Conservation (phyloP, 352 stramenopile species). For the Globisporangium splendens region DNA sequence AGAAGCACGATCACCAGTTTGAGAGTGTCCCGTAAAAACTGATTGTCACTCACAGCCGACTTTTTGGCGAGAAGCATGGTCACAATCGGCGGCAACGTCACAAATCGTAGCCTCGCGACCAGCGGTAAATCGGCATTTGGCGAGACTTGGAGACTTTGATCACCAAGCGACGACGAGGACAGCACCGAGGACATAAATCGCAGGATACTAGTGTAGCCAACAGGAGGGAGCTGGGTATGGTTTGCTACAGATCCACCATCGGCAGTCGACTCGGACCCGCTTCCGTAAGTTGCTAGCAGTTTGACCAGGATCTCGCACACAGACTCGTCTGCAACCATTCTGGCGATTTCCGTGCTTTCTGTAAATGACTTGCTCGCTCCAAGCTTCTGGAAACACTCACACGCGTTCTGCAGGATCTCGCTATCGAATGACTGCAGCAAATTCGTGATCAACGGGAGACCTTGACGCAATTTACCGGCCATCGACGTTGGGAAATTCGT, state of each 20-base stretch:
- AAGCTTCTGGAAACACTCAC: constrained; percentile 44
- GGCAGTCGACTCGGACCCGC: constrained; percentile 1
- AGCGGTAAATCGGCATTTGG: not conserved
- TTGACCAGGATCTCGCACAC: constrained; percentile 33
- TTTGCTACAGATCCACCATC: not conserved
- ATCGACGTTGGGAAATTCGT: constrained; percentile 31
- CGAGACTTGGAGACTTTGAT: not conserved
- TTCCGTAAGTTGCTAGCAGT: constrained; percentile 27
- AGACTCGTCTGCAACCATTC: constrained; percentile 38
- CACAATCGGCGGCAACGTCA: constrained; percentile 40
- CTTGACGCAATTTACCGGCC: constrained; percentile 26
- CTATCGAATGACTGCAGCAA: constrained; percentile 48
- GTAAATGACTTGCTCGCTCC: constrained; percentile 40
- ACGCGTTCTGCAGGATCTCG: constrained; percentile 56
- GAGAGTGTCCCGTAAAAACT: constrained; percentile 49
- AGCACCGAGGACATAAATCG: constrained; percentile 40
- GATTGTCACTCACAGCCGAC: constrained; percentile 37
- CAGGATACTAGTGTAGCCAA: constrained; percentile 37
- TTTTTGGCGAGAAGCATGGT: constrained; percentile 37
- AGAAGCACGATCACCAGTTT: constrained; percentile 53
- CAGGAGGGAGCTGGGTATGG: constrained; percentile 18
- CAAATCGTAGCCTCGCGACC: constrained; percentile 33
- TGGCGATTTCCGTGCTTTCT: constrained; percentile 27
- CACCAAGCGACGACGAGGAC: constrained; percentile 12
- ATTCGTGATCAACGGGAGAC: constrained; percentile 39